phyloP scores from a whole-genome alignment of 257 asterid genomes.

The Forsythia suspensa region DNA sequence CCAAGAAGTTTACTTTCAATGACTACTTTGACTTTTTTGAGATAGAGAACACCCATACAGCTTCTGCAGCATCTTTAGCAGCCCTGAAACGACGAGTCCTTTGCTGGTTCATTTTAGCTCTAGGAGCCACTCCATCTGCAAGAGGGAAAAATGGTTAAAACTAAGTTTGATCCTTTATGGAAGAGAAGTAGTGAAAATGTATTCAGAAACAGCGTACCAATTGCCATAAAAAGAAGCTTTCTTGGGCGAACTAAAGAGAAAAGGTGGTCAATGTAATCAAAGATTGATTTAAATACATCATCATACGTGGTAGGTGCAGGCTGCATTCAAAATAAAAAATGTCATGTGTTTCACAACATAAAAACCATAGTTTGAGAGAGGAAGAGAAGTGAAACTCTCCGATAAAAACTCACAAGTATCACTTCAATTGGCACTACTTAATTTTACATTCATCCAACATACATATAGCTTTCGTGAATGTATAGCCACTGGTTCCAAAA shows the following conservation, averaged over 20 bases:
- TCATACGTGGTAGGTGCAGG: conserved; percentile 83
- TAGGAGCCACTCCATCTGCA: conserved; percentile 98
- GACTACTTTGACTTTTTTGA: conserved; percentile 15
- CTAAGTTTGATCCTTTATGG: conserved; percentile 13
- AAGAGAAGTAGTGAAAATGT: conserved; percentile 1
- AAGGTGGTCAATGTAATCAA: conserved; percentile 90
- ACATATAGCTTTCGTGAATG: conserved; percentile 13
- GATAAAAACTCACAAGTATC: not conserved
- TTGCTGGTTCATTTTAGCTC: conserved; percentile 99
- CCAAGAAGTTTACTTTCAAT: conserved; percentile 9
- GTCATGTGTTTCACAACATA: not conserved
- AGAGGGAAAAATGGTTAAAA: conserved; percentile 18
- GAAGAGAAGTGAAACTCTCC: conserved; percentile 6
- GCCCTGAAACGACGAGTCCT: conserved; percentile 98
- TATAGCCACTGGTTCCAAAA: not conserved
- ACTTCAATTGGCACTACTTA: not conserved
- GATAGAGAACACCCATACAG: conserved; percentile 52
- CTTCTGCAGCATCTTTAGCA: conserved; percentile 95
- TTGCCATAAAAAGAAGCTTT: conserved; percentile 92
- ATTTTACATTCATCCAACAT: not conserved
- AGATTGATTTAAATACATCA: conserved; percentile 79
- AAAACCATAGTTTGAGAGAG: conserved; percentile 10
- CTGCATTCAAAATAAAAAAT: conserved; percentile 49
- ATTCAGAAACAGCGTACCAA: conserved; percentile 55
- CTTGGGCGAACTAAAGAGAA: conserved; percentile 90